These are phyloP conservation scores for Mucor saturninus DNA, from an alignment of 371 early-diverging fungal species.

Conservation along the genomic window DNA sequence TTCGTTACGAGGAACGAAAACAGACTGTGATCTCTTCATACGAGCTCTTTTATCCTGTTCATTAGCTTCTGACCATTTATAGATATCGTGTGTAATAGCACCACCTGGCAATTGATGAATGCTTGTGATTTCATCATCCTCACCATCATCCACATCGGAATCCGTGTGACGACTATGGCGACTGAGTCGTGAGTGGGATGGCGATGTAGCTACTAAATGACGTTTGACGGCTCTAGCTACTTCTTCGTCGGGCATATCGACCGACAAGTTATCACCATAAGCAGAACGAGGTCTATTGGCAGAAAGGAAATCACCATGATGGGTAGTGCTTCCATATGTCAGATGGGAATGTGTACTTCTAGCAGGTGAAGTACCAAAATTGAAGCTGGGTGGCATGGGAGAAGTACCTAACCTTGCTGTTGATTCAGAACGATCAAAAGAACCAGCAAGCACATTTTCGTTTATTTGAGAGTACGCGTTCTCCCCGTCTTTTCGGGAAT, in stretches of 20 bases:
- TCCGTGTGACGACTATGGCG: constrained; percentile 11
- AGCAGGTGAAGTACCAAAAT: constrained; percentile 42
- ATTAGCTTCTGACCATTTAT: constrained; percentile 62
- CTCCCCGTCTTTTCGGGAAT: constrained; percentile 3
- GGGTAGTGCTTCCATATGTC: constrained; percentile 30
- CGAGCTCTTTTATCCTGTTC: constrained; percentile 31
- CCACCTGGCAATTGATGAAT: constrained; percentile 55
- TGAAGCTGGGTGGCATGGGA: constrained; percentile 31
- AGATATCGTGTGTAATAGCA: constrained; percentile 59
- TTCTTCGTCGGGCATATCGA: constrained; percentile 48
- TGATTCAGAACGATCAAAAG: constrained; percentile 31
- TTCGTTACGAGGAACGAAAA: constrained; percentile 30
- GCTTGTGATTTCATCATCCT: constrained; percentile 18
- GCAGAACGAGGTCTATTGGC: constrained; percentile 18
- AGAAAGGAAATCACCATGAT: constrained; percentile 11
- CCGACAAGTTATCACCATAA: constrained; percentile 30
- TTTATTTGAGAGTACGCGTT: constrained; percentile 11
- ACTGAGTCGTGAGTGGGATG: constrained; percentile 22
- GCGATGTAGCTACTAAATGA: constrained; percentile 45
- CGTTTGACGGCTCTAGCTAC: constrained; percentile 50
- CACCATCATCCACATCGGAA: constrained; percentile 20
- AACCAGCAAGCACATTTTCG: constrained; percentile 26
- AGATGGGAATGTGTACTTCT: constrained; percentile 27
- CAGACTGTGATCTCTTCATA: constrained; percentile 46
- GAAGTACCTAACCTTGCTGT: constrained; percentile 34